A percentile compares a stretch with the other conserved stretches of the same genome.
Conservation (phyloP, 2,329 filamentous ascomycete species). For the Fusarium stilboides region DNA sequence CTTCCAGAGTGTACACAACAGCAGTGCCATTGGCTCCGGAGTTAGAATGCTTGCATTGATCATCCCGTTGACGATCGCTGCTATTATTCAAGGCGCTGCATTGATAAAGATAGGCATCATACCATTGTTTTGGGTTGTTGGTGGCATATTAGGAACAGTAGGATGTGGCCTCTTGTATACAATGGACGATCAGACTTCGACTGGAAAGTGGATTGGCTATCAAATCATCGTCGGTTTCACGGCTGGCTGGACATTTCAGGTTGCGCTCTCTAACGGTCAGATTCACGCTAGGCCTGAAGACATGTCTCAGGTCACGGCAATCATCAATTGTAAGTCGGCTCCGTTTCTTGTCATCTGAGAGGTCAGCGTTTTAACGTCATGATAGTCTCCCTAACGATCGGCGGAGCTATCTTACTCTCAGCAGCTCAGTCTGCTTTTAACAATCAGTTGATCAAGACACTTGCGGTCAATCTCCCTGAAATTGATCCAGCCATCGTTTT, state of each 20-base stretch:
- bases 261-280: background rate
- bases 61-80: background rate
- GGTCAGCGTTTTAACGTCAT: no score
- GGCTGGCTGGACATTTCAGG: background rate
- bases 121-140: no score
- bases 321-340: background rate
- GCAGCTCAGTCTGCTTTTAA: no score
- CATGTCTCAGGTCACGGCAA: background rate
- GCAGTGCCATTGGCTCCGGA: background rate
- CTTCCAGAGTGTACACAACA: background rate
- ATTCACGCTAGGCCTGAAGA: background rate
- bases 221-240: background rate
- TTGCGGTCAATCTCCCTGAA: no score
- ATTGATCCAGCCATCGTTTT: no score
- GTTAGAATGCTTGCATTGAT: background rate
- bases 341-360: no score
- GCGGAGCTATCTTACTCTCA: no score
- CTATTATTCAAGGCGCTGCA: background rate
- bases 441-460: no score
- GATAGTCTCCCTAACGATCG: no score
- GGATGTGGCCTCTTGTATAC: background rate
- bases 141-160: background rate
- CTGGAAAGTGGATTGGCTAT: conserved; percentile 1
- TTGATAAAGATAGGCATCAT: background rate
- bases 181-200: background rate